Conservation (phyloP, 257 asterid species). For the Linderniella brevidens region DNA sequence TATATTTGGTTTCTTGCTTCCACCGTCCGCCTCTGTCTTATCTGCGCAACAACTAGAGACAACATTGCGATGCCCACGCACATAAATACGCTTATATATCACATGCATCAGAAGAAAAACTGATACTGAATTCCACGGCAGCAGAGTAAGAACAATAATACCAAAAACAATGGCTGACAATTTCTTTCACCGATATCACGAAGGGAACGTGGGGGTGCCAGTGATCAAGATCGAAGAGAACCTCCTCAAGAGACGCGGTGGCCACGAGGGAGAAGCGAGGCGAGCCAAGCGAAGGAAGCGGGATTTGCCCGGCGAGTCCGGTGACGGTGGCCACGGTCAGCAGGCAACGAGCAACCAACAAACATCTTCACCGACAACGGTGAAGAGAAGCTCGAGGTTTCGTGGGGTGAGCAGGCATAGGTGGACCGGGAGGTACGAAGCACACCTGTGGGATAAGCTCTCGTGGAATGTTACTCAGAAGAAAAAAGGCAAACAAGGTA, state of each 20-base stretch:
- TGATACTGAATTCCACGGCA: too few relatives aligned
- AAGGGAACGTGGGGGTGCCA: constrained; percentile 14
- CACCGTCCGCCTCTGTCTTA: too few relatives aligned
- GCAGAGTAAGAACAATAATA: too few relatives aligned
- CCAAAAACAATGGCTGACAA: too few relatives aligned
- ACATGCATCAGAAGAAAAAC: too few relatives aligned
- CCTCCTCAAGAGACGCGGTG: constrained; percentile 10
- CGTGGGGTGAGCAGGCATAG: constrained; percentile 51
- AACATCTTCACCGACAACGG: constrained; percentile 25
- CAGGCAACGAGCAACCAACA: not conserved
- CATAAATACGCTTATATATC: too few relatives aligned
- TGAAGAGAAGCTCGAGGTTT: constrained; percentile 56
- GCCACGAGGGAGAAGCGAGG: constrained; percentile 10
- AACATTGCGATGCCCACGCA: too few relatives aligned
- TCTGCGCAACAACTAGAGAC: too few relatives aligned
- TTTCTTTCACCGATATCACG: too few relatives aligned
- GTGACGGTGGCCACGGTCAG: constrained; percentile 4
- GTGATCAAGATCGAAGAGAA: constrained; percentile 27
- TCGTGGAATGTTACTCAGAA: constrained; percentile 40
- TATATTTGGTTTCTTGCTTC: too few relatives aligned
- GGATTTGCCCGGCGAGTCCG: constrained; percentile 11
- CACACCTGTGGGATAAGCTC: constrained; percentile 42
- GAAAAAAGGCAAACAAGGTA: constrained; percentile 44
- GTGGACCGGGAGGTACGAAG: constrained; percentile 44
- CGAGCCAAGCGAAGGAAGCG: constrained; percentile 32